These are phyloP conservation scores for Xylaria palmicola DNA, from an alignment of 495 filamentous ascomycete species.

Conservation along the genomic window DNA sequence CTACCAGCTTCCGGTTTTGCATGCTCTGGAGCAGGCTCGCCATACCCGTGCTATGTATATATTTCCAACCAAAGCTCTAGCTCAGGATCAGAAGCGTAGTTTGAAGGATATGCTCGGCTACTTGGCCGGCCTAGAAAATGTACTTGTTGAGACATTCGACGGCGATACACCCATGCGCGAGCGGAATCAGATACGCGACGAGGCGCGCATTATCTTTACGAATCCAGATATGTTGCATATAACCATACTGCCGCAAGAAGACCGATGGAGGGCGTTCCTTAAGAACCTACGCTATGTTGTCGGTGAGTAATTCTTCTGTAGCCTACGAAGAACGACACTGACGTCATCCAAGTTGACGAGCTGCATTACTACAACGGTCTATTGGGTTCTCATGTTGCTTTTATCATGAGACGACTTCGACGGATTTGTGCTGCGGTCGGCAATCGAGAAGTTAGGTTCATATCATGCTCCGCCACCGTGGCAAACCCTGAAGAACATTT, in stretches of 20 bases:
- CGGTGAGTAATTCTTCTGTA: slow-evolving; percentile 40
- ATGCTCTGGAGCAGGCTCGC: slow-evolving; percentile 76
- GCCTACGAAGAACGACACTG: not conserved
- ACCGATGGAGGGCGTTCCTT: slow-evolving; percentile 83
- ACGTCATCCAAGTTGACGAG: slow-evolving; percentile 59
- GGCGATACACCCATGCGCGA: slow-evolving; percentile 86
- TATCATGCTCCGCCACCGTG: slow-evolving; percentile 96
- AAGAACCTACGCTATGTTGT: slow-evolving; percentile 90
- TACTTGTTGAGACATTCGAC: slow-evolving; percentile 90
- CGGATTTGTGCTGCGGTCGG: slow-evolving; percentile 90
- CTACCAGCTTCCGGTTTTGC: slow-evolving; percentile 91
- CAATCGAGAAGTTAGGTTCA: slow-evolving; percentile 84
- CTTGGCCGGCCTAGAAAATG: slow-evolving; percentile 72
- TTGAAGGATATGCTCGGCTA: slow-evolving; percentile 79
- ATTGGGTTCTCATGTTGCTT: slow-evolving; percentile 89
- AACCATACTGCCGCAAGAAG: slow-evolving; percentile 89
- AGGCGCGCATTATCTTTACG: slow-evolving; percentile 92
- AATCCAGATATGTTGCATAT: slow-evolving; percentile 99
- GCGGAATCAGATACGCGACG: slow-evolving; percentile 77
- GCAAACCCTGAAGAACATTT: slow-evolving; percentile 94
- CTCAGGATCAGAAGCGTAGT: slow-evolving; percentile 90
- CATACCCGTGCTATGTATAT: slow-evolving; percentile 92
- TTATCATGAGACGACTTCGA: slow-evolving; percentile 89
- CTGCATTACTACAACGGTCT: slow-evolving; percentile 96
- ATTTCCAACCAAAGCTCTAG: slow-evolving; percentile 95